Percentiles rank a stretch among this genome's conserved stretches.
These are phyloP conservation scores for Hordeum vulgare DNA, from an alignment of 176 grass and related monocot genomes.

Conservation along the genomic window MorexV3_pseudomolecules_assembly NC_058522.1:542573133-542573632, in stretches of 20 bases:
- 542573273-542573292: neutral
- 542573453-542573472: neutral
- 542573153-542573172: neutral
- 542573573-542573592: conserved; percentile 75
- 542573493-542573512: neutral
- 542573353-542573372: neutral
- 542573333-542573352: neutral
- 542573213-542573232: neutral
- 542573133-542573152: neutral
- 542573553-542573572: conserved; percentile 51
- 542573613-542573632: conserved; percentile 81
- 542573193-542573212: neutral
- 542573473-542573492: neutral
- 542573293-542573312: neutral
- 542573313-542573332: neutral
- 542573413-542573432: neutral
- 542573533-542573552: neutral
- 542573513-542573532: too few species aligned
- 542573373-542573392: neutral
- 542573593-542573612: conserved; percentile 66
- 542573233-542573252: neutral
- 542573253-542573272: neutral
- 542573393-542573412: neutral
- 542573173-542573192: neutral
- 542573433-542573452: neutral